Evolutionary conservation across 768 basidiomycete genomes (phyloP), one percentile per base, ranked within the genome.

Genomic region (Podaxis rugospora): DNA sequence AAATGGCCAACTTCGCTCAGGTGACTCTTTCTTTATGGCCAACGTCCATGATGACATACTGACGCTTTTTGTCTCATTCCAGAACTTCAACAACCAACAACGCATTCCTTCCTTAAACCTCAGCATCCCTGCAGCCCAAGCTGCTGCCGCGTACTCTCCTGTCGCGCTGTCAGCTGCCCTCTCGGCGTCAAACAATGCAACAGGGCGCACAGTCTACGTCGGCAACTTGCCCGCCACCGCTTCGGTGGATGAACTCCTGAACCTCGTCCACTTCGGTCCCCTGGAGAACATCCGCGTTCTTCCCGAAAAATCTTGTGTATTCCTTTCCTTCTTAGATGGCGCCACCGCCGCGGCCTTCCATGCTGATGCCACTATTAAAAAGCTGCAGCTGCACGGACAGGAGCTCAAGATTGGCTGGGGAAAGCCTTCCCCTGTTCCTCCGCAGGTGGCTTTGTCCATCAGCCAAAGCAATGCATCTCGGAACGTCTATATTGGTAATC

Each of bases 331-430:
- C 87, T 83, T 99, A 57, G 95, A 99, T 61, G 90, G 89, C 21
- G 80, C 86, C 28, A 97, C 92, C 4, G 95, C 97, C 7, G 92
- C 93, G 0, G 95, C 94, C 0, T 99, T 99, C 83, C 93, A 96
- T 68, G 95, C 96, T 40, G 97, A 98, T 69, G 96, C 96, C 1
- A 88, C 90, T 35, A 88, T 98, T 72, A 95, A 97, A 79, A 98
- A 97, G 73, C 77, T 98, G 63, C 76, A 90, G 18, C 80, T 99
- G 13, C 96, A 98, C 70, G 92, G 90, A 2, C 94, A 97, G 72
- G 97, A 98, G 73, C 87, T 99, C 68, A 95, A 95, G 78, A 95
- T 99, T 65, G 97, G 97, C 21, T 99, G 96, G 96, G 97, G 96
- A 27, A 97, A 98, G 72, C 90, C 95, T 1, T 89, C 87, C 1